Conservation (phyloP, 192 early-diverging fungal species). For the Entomortierella parvispora region DNA sequence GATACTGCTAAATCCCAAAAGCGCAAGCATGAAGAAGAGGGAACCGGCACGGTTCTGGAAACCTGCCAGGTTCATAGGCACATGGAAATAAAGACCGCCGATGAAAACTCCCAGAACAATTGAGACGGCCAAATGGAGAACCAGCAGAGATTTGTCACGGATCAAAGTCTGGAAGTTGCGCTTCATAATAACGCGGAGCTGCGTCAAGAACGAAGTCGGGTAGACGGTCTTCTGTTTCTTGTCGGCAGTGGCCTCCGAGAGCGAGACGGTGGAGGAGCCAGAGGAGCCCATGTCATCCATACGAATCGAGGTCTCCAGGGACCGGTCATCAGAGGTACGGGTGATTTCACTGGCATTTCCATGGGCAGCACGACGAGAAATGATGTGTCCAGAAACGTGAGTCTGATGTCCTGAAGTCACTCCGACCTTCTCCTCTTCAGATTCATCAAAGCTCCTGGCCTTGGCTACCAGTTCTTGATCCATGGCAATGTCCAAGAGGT, state of each 20-base stretch:
- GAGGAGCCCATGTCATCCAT: conserved; percentile 8
- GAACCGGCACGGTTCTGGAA: conserved; percentile 82
- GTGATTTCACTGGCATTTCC: conserved; percentile 19
- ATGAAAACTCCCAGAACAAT: conserved; percentile 51
- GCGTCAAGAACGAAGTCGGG: conserved; percentile 65
- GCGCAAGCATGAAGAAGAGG: conserved; percentile 77
- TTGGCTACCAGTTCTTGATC: conserved; percentile 16
- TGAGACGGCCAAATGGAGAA: conserved; percentile 32
- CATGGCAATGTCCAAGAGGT: conserved; percentile 78
- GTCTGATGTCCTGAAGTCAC: conserved; percentile 11
- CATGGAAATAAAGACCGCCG: conserved; percentile 69
- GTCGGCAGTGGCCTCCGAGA: background rate
- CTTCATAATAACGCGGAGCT: conserved; percentile 78
- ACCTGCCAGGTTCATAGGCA: conserved; percentile 68
- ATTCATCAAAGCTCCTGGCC: conserved; percentile 1
- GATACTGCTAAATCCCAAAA: conserved; percentile 76
- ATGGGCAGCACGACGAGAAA: conserved; percentile 7
- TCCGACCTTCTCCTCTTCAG: background rate
- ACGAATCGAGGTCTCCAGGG: conserved; percentile 6
- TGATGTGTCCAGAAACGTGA: conserved; percentile 5
- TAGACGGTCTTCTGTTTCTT: conserved; percentile 3
- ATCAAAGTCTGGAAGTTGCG: conserved; percentile 86
- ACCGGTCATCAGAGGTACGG: conserved; percentile 11
- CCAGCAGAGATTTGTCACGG: conserved; percentile 37
- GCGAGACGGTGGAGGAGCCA: conserved; percentile 2